Conservation (phyloP, 2,329 filamentous ascomycete genomes). For the Plenodomus tracheiphilus region DNA sequence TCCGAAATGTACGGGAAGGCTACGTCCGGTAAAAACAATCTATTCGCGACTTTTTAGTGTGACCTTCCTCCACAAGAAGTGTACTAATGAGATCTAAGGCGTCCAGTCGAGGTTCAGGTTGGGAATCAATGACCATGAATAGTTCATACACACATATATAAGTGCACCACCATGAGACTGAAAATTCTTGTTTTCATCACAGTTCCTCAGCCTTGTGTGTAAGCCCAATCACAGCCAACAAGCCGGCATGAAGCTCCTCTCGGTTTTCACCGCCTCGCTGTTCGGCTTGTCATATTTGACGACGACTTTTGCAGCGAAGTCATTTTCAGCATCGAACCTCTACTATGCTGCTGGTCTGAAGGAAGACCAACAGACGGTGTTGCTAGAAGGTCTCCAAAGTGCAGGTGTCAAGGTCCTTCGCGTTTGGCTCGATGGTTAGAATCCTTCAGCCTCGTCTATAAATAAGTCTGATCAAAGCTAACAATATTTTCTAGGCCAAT, state of each 20-base stretch:
- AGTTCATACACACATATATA: neutral
- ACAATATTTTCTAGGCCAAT: slow-evolving; percentile 4
- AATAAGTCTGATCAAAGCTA: neutral
- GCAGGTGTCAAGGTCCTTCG: neutral
- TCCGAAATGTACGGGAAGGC: neutral
- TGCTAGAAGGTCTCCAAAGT: neutral
- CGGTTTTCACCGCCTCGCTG: neutral
- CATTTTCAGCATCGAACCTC: neutral
- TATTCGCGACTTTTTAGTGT: neutral
- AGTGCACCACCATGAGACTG: neutral
- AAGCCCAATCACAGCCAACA: neutral
- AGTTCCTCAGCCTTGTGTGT: neutral
- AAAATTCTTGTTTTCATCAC: neutral
- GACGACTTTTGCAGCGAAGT: neutral
- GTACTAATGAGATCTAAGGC: neutral
- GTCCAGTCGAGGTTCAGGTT: neutral
- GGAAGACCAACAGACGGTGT: neutral
- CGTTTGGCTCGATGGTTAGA: neutral
- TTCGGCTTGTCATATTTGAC: neutral
- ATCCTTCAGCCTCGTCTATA: neutral
- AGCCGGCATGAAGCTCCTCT: neutral
- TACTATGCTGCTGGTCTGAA: neutral
- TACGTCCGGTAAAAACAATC: neutral
- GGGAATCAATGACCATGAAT: neutral
- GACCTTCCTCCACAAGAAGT: neutral